Evolutionary conservation across 441 rosid genomes (phyloP).

Genomic region (Pelargonium citronellum): DNA sequence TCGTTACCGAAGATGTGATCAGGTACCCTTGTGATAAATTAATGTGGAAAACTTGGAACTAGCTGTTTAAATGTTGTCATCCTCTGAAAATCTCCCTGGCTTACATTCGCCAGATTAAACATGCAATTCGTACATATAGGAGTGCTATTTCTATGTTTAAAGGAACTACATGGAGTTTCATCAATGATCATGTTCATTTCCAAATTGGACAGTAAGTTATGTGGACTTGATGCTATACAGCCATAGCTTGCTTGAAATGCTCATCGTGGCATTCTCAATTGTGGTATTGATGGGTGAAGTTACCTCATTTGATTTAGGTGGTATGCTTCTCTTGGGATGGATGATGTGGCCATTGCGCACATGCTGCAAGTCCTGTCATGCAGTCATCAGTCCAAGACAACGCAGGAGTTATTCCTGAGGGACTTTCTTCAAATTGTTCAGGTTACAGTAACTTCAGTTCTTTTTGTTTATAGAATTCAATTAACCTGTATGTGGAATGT

Average conservation of each 20-base stretch:
- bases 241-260: constrained; percentile 19
- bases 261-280: neutral
- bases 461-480: constrained; percentile 19
- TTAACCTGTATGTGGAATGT: neutral
- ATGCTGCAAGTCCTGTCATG: constrained; percentile 83
- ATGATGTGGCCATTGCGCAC: constrained; percentile 79
- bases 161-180: constrained; percentile 82
- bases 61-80: constrained; percentile 17
- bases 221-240: constrained; percentile 12
- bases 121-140: constrained; percentile 89
- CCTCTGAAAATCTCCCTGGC: constrained; percentile 21
- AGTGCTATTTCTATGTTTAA: constrained; percentile 83
- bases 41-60: constrained; percentile 16
- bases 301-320: constrained; percentile 48
- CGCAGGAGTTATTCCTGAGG: constrained; percentile 78
- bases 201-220: constrained; percentile 91
- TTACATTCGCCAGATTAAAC: constrained; percentile 60
- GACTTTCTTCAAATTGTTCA: constrained; percentile 82
- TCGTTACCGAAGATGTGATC: constrained; percentile 87
- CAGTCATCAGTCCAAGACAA: constrained; percentile 80
- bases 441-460: constrained; percentile 31
- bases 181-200: constrained; percentile 94
- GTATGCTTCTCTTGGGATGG: constrained; percentile 86
- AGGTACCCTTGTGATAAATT: constrained; percentile 47
- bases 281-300: constrained; percentile 18